Percentiles rank a stretch among this genome's conserved stretches.
Evolutionary conservation across 768 basidiomycete genomes (phyloP).

Genomic region (Dentipellis fragilis): DNA sequence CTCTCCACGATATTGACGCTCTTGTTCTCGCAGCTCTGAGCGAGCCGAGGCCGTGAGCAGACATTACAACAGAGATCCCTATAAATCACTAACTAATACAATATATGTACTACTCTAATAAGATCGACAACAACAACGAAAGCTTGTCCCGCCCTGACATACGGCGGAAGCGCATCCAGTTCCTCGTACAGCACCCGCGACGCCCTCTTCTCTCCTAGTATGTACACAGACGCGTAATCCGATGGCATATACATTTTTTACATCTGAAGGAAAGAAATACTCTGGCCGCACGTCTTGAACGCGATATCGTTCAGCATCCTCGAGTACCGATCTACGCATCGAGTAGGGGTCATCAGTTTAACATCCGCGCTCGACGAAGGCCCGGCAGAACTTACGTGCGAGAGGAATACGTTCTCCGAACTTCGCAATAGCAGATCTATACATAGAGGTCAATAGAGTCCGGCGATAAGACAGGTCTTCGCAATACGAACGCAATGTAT

Average conservation of each 20-base stretch:
- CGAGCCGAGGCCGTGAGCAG: no score
- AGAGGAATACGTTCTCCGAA: conserved; percentile 62
- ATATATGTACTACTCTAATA: no score
- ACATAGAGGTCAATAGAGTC: background rate
- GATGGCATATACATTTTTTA: background rate
- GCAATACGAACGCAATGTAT: conserved; percentile 47
- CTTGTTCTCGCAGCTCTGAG: no score
- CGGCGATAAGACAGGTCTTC: no score
- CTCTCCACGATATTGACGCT: no score
- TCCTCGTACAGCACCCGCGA: background rate
- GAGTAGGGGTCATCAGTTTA: no score
- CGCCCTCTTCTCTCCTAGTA: background rate
- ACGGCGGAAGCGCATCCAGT: no score
- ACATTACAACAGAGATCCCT: no score
- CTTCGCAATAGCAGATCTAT: conserved; percentile 46
- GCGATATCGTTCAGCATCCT: conserved; percentile 42
- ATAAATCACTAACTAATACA: no score
- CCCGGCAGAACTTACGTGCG: conserved; percentile 30
- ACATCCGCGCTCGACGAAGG: background rate
- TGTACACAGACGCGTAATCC: background rate
- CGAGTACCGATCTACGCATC: conserved; percentile 33
- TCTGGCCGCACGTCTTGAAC: conserved; percentile 16
- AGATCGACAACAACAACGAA: no score
- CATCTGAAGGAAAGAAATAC: background rate
- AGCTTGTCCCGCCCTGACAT: no score